Conservation (phyloP, 108 stramenopile species). For the Stephanodiscus minutulus region DNA sequence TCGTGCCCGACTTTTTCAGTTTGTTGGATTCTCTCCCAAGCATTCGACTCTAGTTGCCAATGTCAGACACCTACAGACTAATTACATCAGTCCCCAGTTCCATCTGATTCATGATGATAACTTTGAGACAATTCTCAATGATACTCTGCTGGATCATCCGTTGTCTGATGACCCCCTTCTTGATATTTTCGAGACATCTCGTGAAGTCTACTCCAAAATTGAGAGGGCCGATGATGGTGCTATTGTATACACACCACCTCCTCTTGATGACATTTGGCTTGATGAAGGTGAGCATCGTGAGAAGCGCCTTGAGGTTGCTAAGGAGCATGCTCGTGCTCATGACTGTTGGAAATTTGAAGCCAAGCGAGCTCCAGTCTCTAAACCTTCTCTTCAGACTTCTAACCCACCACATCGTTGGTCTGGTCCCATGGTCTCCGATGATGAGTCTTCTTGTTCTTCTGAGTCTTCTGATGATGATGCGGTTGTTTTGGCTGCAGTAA, state of each 20-base stretch:
- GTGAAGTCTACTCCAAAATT: not conserved
- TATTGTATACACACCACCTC: not conserved
- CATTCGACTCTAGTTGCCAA: too few relatives aligned
- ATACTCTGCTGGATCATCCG: not conserved
- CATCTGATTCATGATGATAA: not conserved
- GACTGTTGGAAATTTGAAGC: not conserved
- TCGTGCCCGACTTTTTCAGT: not conserved
- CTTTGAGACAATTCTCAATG: too few relatives aligned
- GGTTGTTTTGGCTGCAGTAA: not conserved
- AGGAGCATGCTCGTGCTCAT: not conserved
- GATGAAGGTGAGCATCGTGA: not conserved
- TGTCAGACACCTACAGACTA: too few relatives aligned
- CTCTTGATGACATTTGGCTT: conserved; percentile 2
- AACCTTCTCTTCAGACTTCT: not conserved
- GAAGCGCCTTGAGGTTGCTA: too few relatives aligned
- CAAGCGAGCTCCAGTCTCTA: not conserved
- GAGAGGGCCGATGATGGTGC: not conserved
- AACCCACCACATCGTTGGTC: not conserved
- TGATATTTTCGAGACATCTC: not conserved
- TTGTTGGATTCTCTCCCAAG: too few relatives aligned
- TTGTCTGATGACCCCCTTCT: not conserved
- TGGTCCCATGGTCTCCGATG: not conserved
- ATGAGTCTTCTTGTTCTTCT: conserved; percentile 2
- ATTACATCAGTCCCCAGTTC: conserved; percentile 1
- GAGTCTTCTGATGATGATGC: not conserved